Conservation (phyloP, 768 basidiomycete species). For the Pleurotus tuber-regium region DNA sequence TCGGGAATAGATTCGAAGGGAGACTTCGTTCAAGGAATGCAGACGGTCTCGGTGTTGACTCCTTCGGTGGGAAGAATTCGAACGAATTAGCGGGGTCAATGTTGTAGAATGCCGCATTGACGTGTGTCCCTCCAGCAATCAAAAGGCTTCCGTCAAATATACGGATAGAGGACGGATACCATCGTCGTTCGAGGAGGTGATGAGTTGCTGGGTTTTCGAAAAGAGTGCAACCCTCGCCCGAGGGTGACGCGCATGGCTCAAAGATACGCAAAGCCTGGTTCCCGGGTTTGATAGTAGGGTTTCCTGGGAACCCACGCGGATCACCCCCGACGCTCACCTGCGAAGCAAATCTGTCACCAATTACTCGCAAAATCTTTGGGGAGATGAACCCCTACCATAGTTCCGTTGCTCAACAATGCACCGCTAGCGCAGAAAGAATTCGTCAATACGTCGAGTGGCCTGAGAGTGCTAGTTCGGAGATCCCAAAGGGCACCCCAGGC, state of each 20-base stretch:
- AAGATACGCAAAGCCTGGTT: conserved; percentile 21
- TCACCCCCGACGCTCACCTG: conserved; percentile 22
- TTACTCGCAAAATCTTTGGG: no score
- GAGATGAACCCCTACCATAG: conserved; percentile 20
- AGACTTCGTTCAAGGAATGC: conserved; percentile 17
- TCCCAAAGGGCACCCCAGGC: conserved; percentile 25
- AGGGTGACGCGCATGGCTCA: conserved; percentile 20
- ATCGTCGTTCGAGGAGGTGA: conserved; percentile 18
- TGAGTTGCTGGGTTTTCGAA: conserved; percentile 20
- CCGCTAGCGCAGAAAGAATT: conserved; percentile 32
- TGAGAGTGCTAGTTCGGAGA: conserved; percentile 18
- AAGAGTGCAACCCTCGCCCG: conserved; percentile 20
- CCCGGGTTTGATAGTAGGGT: neutral
- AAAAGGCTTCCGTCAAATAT: conserved; percentile 20
- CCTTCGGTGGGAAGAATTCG: conserved; percentile 22
- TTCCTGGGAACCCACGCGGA: neutral
- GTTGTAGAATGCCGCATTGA: conserved; percentile 14
- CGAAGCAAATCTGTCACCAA: neutral
- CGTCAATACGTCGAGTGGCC: conserved; percentile 22
- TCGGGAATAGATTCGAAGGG: conserved; percentile 21
- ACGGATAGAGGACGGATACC: conserved; percentile 23
- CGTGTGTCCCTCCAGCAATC: conserved; percentile 37
- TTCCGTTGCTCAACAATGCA: conserved; percentile 28
- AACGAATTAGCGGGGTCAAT: conserved; percentile 13
- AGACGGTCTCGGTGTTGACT: conserved; percentile 15